Base-by-base conservation (phyloP, 1,284 basidiomycete genomes). In the Fomes fomentarius region DNA sequence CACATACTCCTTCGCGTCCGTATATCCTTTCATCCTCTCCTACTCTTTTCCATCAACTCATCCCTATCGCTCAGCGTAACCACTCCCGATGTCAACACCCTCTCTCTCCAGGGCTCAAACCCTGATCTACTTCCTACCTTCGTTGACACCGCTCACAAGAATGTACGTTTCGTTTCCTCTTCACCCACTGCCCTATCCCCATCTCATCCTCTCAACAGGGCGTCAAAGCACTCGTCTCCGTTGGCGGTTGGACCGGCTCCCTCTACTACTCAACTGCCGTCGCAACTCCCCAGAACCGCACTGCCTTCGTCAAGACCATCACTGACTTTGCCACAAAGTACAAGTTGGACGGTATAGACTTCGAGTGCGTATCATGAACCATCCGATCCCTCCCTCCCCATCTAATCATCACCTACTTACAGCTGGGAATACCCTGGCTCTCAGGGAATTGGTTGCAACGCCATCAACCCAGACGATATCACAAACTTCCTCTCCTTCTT, bases 371-470 rank as follows among this genome's bases (percentile, higher is more conserved):
- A 9, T 38, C 46, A 21, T n/a, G n/a, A n/a, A n/a, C n/a, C n/a
- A n/a, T n/a, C n/a, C n/a, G 7, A 15, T 19, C 25, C 24, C n/a
- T 3, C 24, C 24, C 11, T 14, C 24, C 9, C 28, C 15, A 9
- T 3, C 15, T 30, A 2, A 22, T n/a, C 21, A 6, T 19, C n/a
- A 42, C 10, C 46, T 14, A 3, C 28, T 2, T 54, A 35, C 58
- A 94, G 94, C 69, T 95, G 93, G 93, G 93, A 95, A 69, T 95
- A 91, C 67, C 94, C 94, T 26, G 83, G 78, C 26, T 74, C 74
- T 15, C 75, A 76, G 50, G 93, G 92, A 22, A 80, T 90, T n/a
- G 79, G 81, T 9, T 91, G 90, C 66, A 96, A 96, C 71, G 70
- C 69, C 6, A 72, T 86, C 52, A 81, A 81, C 30, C 59, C 76